phyloP scores from a whole-genome alignment of 2,329 filamentous ascomycete species.

The Curvularia sp. region DNA sequence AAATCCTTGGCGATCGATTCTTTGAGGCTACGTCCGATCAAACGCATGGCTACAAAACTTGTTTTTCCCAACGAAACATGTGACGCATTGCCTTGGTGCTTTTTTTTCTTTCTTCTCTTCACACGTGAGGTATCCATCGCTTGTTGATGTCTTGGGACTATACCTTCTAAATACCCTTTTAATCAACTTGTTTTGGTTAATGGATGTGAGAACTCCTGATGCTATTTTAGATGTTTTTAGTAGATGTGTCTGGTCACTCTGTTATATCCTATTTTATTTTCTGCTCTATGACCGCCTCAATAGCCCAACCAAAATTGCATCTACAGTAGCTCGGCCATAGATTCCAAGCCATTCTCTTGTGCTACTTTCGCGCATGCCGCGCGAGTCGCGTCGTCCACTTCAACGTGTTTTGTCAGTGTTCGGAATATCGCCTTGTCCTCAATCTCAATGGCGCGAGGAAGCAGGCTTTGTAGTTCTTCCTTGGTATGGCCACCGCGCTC shows the following conservation, averaged over 20 bases:
- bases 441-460: neutral
- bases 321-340: neutral
- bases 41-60: neutral
- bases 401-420: neutral
- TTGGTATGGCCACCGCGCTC: neutral
- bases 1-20: neutral
- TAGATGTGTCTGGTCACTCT: neutral
- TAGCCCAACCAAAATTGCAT: neutral
- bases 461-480: neutral
- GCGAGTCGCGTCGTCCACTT: neutral
- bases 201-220: neutral
- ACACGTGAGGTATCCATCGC: no score
- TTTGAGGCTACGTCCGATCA: neutral
- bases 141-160: no score
- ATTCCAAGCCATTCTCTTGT: neutral
- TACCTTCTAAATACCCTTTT: no score
- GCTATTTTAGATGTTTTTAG: neutral
- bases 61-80: neutral
- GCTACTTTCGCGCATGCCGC: neutral
- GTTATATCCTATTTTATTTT: neutral
- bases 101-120: no score
- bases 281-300: neutral
- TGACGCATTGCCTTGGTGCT: neutral
- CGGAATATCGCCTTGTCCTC: neutral
- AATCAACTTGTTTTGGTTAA: no score